Base-by-base conservation (phyloP, 257 asterid genomes). In the Henckelia pumila region DNA sequence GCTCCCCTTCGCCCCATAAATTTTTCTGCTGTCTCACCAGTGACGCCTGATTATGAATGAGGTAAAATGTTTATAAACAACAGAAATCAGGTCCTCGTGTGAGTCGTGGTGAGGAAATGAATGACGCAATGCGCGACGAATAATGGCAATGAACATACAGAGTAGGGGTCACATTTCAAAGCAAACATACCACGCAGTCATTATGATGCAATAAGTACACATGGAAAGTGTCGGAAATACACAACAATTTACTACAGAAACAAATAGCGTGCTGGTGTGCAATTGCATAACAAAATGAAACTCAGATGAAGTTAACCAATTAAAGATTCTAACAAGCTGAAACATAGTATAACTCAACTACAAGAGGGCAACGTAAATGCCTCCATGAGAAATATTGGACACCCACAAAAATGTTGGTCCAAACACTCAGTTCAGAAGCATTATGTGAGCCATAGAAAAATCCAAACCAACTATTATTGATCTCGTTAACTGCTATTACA, bases 361-460 rank as follows among this genome's bases (percentile, higher is more conserved):
- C 69, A 64, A 21, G 37, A 55, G 63, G 30, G 62, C 28, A 70
- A 40, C 20, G 66, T 20, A 47, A 73, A 66, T 26, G 83, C 67
- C 61, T 68, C 71, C 19, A 32, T 56, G 56, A 69, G 62, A 64
- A 75, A 52, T 65, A 64, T 61, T 68, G 72, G 79, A 73, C 79
- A 78, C 68, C 77, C 64, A 71, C 71, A 21, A 73, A 81, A 73
- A 66, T 65, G 76, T 56, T 68, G 5, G 66, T 49, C 80, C 81
- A 73, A 63, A 68, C 69, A 75, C 72, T 49, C 76, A 24, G 25
- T 35, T 59, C 52, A 57, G 60, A 52, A 68, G 56, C 83, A 69
- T 52, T 6, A 57, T 13, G 52, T 76, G 58, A 76, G 13, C 58
- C 70, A 75, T 70, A 76, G 33, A 19, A 76, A 78, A 63, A 70